phyloP scores from a whole-genome alignment of 2,329 filamentous ascomycete genomes.

The Thelonectria rubi region DNA sequence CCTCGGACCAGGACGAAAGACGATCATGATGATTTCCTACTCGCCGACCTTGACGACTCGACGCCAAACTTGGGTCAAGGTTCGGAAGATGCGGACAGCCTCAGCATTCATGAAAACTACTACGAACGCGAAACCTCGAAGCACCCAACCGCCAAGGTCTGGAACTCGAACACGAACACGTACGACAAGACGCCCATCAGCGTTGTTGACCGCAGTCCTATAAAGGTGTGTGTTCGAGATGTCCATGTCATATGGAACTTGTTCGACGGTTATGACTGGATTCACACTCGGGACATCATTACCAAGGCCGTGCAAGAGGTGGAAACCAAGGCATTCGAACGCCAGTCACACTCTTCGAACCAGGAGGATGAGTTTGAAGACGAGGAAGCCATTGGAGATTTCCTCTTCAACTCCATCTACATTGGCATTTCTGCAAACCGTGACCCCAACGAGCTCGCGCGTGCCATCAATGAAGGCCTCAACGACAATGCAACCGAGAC shows the following conservation, averaged over 20 bases:
- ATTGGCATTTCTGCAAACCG: conserved; percentile 89
- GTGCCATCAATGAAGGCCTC: conserved; percentile 86
- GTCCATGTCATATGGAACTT: conserved; percentile 97
- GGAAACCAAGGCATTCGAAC: conserved; percentile 82
- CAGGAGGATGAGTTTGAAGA: conserved; percentile 79
- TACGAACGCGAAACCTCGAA: conserved; percentile 71
- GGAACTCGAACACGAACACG: conserved; percentile 80
- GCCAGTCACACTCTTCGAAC: conserved; percentile 67
- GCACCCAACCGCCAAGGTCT: conserved; percentile 76
- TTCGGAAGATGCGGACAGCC: conserved; percentile 66
- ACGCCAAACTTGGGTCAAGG: conserved; percentile 34
- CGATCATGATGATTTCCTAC: conserved; percentile 48
- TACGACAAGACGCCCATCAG: conserved; percentile 73
- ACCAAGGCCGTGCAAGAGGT: conserved; percentile 88
- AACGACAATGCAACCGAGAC: conserved; percentile 90
- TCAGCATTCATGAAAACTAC: conserved; percentile 81
- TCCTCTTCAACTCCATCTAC: conserved; percentile 98
- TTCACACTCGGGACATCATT: conserved; percentile 84
- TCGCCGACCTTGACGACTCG: conserved; percentile 45
- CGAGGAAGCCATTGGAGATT: conserved; percentile 89
- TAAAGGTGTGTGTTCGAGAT: conserved; percentile 82
- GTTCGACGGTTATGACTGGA: conserved; percentile 98
- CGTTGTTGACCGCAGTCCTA: conserved; percentile 72
- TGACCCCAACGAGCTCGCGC: conserved; percentile 82
- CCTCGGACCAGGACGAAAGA: conserved; percentile 47